Evolutionary conservation across 495 filamentous ascomycete species (phyloP).

Genomic region (Clohesyomyces aquaticus): DNA sequence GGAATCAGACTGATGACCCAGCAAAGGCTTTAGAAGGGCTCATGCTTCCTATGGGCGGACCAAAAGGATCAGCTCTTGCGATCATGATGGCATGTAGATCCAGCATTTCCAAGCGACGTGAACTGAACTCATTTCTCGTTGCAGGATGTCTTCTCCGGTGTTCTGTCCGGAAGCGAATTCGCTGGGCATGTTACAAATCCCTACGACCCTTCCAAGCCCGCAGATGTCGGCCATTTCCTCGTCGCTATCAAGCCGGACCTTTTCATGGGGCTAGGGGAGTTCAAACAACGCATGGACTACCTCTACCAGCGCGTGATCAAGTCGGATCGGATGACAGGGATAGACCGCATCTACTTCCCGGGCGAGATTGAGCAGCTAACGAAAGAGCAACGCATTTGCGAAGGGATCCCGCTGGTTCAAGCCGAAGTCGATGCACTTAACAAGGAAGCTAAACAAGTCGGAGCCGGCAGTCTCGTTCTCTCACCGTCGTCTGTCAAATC

Average conservation of each 20-base stretch:
- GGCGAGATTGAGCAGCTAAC: constrained; percentile 74
- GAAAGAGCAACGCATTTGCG: constrained; percentile 56
- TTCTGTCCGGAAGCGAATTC: constrained; percentile 71
- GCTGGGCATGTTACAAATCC: constrained; percentile 72
- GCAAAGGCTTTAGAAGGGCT: constrained; percentile 66
- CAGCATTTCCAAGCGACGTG: background rate
- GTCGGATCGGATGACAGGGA: constrained; percentile 66
- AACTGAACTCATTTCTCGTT: background rate
- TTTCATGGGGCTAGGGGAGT: constrained; percentile 72
- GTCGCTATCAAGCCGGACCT: constrained; percentile 76
- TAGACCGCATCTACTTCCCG: constrained; percentile 78
- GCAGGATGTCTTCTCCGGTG: constrained; percentile 74
- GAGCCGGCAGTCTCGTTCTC: constrained; percentile 37
- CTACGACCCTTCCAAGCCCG: constrained; percentile 68
- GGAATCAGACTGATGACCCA: constrained; percentile 69
- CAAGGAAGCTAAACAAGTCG: constrained; percentile 63
- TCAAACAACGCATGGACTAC: constrained; percentile 69
- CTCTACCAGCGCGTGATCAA: constrained; percentile 67
- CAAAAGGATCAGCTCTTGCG: constrained; percentile 71
- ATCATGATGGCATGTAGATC: constrained; percentile 65
- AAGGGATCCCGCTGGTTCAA: constrained; percentile 68
- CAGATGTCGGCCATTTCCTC: constrained; percentile 77
- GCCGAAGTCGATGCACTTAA: constrained; percentile 70
- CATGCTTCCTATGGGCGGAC: constrained; percentile 81
- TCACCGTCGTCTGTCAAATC: constrained; percentile 8